These are phyloP conservation scores for Pythium plurisporium DNA, from an alignment of 352 stramenopile genomes.

Conservation along the genomic window DNA sequence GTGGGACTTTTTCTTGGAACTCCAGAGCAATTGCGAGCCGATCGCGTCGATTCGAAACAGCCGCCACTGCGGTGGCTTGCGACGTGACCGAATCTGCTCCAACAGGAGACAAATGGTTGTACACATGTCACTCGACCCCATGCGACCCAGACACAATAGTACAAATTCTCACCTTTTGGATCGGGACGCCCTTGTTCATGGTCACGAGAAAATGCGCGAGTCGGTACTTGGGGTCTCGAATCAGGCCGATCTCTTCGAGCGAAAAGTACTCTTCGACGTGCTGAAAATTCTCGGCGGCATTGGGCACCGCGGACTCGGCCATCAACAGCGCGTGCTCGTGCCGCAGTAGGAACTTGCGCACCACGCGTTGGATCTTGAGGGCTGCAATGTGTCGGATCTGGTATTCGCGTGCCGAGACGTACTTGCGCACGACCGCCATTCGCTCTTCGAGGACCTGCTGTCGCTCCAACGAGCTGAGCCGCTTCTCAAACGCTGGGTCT, in stretches of 20 bases:
- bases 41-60: constrained; percentile 59
- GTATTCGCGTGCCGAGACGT: constrained; percentile 48
- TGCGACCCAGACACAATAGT: background rate
- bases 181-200: constrained; percentile 55
- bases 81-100: constrained; percentile 28
- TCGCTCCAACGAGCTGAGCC: constrained; percentile 14
- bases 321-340: constrained; percentile 48
- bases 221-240: constrained; percentile 33
- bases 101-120: background rate
- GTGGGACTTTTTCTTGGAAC: constrained; percentile 43
- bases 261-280: constrained; percentile 57
- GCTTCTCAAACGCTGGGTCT: constrained; percentile 30
- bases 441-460: constrained; percentile 28
- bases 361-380: constrained; percentile 56
- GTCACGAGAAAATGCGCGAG: constrained; percentile 61
- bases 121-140: too few species aligned
- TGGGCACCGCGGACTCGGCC: constrained; percentile 46
- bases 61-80: constrained; percentile 48
- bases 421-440: constrained; percentile 44
- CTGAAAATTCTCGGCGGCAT: constrained; percentile 42
- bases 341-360: constrained; percentile 38
- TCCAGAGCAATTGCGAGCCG: constrained; percentile 58
- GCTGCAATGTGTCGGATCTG: constrained; percentile 47
- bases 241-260: constrained; percentile 53
- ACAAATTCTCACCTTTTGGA: constrained; percentile 38